These are phyloP conservation scores for Dactylellina haptotyla DNA, from an alignment of 2,329 filamentous ascomycete species.

Conservation along the genomic window DNA sequence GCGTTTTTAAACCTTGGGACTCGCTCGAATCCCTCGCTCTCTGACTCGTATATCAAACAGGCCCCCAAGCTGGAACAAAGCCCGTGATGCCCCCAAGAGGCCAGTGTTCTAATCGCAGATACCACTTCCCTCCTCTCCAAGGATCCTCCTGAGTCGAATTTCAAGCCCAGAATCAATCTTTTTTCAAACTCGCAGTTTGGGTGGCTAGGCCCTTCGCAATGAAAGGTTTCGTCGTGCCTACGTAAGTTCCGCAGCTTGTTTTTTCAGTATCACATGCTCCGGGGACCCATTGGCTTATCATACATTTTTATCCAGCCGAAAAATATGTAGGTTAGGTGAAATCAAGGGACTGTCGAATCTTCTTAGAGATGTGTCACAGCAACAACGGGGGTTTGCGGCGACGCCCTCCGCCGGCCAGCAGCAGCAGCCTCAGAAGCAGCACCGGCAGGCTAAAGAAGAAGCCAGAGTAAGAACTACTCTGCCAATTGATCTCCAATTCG, in stretches of 20 bases:
- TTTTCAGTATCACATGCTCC: not conserved
- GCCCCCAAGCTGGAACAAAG: slow-evolving; percentile 19
- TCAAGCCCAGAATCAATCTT: not conserved
- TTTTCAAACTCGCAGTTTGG: slow-evolving; percentile 4
- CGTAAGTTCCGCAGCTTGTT: slow-evolving; percentile 28
- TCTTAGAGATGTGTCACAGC: slow-evolving; percentile 29
- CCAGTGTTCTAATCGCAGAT: slow-evolving; percentile 41
- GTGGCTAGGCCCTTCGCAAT: slow-evolving; percentile 33
- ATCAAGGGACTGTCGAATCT: slow-evolving; percentile 10
- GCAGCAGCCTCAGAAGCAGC: slow-evolving; percentile 31
- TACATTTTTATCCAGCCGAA: slow-evolving; percentile 6
- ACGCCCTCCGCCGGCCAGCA: not conserved
- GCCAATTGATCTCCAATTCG: not conserved
- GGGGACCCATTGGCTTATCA: not conserved
- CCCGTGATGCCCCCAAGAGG: slow-evolving; percentile 49
- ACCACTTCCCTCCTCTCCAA: slow-evolving; percentile 47
- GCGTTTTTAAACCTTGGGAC: slow-evolving; percentile 1
- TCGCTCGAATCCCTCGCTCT: not conserved
- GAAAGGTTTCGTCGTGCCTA: slow-evolving; percentile 45
- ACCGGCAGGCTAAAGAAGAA: slow-evolving; percentile 37
- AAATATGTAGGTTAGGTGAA: slow-evolving; percentile 35
- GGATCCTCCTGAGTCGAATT: slow-evolving; percentile 31
- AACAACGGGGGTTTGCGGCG: slow-evolving; percentile 25
- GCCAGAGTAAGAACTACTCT: slow-evolving; percentile 33
- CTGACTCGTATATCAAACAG: slow-evolving; percentile 7